Evolutionary conservation across 176 grass and related monocot genomes (phyloP).

Genomic region (Aegilops sharonensis): DNA sequence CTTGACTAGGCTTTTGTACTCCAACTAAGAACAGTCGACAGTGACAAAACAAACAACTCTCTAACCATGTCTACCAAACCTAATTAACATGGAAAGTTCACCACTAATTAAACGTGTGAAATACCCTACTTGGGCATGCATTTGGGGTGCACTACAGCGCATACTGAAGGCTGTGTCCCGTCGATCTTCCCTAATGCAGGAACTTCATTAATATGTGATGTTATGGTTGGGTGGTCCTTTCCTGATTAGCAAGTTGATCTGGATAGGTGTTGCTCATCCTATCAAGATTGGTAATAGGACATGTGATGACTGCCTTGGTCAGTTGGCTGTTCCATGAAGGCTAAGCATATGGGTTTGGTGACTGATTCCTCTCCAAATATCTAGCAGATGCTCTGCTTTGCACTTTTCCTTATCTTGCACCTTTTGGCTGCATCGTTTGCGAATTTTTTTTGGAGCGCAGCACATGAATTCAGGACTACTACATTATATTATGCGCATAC

Average conservation of each 20-base stretch:
- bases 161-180: neutral
- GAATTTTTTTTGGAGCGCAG: neutral
- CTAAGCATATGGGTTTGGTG: slow-evolving; percentile 26
- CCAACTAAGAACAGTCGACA: neutral
- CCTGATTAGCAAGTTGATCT: slow-evolving; percentile 15
- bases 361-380: slow-evolving; percentile 24
- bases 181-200: neutral
- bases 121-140: neutral
- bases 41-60: neutral
- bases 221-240: neutral
- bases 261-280: neutral
- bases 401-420: slow-evolving; percentile 9
- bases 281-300: slow-evolving; percentile 6
- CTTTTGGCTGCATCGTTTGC: slow-evolving; percentile 7
- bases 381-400: neutral
- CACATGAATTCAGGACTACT: neutral
- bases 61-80: neutral
- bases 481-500: neutral
- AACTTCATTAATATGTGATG: neutral
- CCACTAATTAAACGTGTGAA: neutral
- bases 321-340: slow-evolving; percentile 22
- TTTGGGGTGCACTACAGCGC: slow-evolving; percentile 27
- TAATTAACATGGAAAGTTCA: neutral
- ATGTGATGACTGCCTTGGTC: slow-evolving; percentile 32
- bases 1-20: slow-evolving; percentile 14